Conservation (phyloP, 225 moss, liverwort and hornwort species). For the Pseudoscleropodium purum region DNA sequence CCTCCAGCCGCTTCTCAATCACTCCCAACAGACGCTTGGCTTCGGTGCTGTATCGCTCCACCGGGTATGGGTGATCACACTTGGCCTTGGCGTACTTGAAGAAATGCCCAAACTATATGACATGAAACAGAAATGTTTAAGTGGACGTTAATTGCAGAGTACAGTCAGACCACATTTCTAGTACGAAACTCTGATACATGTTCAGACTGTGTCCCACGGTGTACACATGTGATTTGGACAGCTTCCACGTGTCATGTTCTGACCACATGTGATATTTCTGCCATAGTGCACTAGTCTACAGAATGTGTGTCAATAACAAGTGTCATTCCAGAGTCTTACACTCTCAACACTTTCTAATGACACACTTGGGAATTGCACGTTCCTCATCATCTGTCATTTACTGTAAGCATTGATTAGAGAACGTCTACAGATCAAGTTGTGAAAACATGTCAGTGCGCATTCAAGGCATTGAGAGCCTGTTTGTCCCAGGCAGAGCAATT, state of each 20-base stretch:
- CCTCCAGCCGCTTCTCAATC: constrained; percentile 42
- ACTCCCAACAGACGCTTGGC: constrained; percentile 36
- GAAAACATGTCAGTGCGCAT: not conserved
- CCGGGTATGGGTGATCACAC: constrained; percentile 32
- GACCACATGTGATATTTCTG: not conserved
- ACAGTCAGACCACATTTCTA: not conserved
- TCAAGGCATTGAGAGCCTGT: not conserved
- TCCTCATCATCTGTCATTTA: not conserved
- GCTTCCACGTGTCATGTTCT: not conserved
- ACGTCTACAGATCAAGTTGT: not conserved
- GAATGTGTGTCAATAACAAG: not conserved
- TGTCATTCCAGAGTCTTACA: not conserved
- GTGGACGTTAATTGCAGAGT: not conserved
- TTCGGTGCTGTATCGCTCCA: constrained; percentile 33
- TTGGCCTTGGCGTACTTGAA: constrained; percentile 36
- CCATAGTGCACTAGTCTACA: not conserved
- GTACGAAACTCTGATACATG: not conserved
- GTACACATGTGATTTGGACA: not conserved
- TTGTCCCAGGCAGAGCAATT: not conserved
- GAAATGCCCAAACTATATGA: constrained; percentile 35
- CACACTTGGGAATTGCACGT: not conserved
- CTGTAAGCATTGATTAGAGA: not conserved
- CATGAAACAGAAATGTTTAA: not conserved
- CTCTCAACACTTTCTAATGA: not conserved
- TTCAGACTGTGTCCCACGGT: not conserved